Evolutionary conservation across 805 yeast species (phyloP).

Genomic region (Wickerhamiella musiphila): DNA sequence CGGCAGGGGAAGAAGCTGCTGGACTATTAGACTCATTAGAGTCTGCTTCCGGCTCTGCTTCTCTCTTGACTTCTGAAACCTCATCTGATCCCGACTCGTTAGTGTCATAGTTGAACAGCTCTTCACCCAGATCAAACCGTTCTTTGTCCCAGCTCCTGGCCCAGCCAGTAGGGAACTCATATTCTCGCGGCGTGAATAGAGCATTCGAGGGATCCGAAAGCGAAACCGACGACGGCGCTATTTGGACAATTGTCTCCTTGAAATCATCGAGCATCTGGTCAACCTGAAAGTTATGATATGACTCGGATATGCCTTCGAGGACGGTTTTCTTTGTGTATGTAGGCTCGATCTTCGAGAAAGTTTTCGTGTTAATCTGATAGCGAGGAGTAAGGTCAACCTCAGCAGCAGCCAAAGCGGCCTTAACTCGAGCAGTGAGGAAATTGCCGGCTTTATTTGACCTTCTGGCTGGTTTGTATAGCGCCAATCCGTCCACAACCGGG

Average conservation of each 20-base stretch:
- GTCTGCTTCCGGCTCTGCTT: too few species aligned
- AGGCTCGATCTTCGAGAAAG: slow-evolving; percentile 18
- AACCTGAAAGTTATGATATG: slow-evolving; percentile 40
- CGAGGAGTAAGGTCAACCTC: slow-evolving; percentile 27
- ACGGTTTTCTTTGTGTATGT: slow-evolving; percentile 21
- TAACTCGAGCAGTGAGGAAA: slow-evolving; percentile 35
- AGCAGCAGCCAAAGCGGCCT: slow-evolving; percentile 24
- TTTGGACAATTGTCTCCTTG: slow-evolving; percentile 34
- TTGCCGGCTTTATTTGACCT: slow-evolving; percentile 56
- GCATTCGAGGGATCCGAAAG: slow-evolving; percentile 20
- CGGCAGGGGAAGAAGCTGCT: background rate
- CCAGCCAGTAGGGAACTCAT: slow-evolving; percentile 56
- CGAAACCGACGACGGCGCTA: slow-evolving; percentile 18
- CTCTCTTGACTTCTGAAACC: too few species aligned
- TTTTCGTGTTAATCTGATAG: slow-evolving; percentile 35
- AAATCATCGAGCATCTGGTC: slow-evolving; percentile 47
- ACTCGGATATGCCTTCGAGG: slow-evolving; percentile 19
- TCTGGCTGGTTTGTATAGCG: slow-evolving; percentile 36
- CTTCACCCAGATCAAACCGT: slow-evolving; percentile 49
- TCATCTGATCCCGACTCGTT: slow-evolving; percentile 14
- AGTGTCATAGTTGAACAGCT: slow-evolving; percentile 36
- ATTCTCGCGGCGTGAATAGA: slow-evolving; percentile 21
- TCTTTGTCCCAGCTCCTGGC: slow-evolving; percentile 41
- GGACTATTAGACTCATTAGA: slow-evolving; percentile 9
- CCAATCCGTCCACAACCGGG: slow-evolving; percentile 16